These are phyloP conservation scores for Ophiostoma tasmaniense DNA, from an alignment of 2,329 filamentous ascomycete genomes.

Conservation along the genomic window DNA sequence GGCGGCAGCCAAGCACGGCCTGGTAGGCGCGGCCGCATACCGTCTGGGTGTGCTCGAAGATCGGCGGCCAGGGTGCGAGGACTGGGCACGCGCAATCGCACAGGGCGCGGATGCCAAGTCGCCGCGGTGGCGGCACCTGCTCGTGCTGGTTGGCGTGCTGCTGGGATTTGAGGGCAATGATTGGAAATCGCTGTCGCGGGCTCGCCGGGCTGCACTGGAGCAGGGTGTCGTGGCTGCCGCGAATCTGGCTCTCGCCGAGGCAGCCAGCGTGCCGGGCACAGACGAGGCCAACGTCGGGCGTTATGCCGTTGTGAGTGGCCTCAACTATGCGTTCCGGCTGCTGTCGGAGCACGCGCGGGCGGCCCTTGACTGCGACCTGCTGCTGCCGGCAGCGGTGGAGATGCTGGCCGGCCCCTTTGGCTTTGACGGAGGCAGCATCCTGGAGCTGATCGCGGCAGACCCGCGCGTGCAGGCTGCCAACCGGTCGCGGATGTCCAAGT, in stretches of 20 bases:
- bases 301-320: constrained; percentile 55
- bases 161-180: constrained; percentile 64
- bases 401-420: constrained; percentile 64
- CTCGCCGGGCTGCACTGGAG: constrained; percentile 60
- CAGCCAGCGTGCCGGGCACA: constrained; percentile 31
- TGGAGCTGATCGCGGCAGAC: constrained; percentile 61
- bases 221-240: constrained; percentile 63
- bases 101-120: constrained; percentile 51
- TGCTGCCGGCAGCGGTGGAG: constrained; percentile 62
- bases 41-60: constrained; percentile 4
- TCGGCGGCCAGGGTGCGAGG: constrained; percentile 37
- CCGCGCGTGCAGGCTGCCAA: background rate
- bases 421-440: constrained; percentile 66
- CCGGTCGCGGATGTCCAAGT: constrained; percentile 20
- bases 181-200: constrained; percentile 52
- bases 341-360: constrained; percentile 52
- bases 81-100: constrained; percentile 49
- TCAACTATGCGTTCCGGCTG: constrained; percentile 69
- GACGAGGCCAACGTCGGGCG: constrained; percentile 35
- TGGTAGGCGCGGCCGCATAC: constrained; percentile 11
- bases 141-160: constrained; percentile 71
- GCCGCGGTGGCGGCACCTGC: constrained; percentile 70
- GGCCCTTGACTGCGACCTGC: constrained; percentile 55
- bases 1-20: constrained; percentile 25
- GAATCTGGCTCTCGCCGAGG: constrained; percentile 58